Conservation (phyloP, 352 stramenopile genomes). For the Discostella stelligera region DNA sequence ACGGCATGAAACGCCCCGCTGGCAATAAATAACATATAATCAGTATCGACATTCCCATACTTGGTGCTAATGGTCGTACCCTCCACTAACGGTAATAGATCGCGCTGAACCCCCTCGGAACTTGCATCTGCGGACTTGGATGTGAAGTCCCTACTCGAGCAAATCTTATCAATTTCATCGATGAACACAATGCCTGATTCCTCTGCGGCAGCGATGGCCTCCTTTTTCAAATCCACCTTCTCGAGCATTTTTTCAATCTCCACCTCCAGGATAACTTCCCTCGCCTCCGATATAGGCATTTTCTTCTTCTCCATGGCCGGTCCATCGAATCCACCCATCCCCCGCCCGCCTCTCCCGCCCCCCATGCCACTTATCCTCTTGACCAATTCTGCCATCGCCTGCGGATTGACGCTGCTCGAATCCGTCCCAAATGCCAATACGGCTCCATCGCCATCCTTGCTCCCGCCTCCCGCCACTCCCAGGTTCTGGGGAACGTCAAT, state of each 20-base stretch:
- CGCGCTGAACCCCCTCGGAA: constrained; percentile 97
- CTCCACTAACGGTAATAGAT: constrained; percentile 98
- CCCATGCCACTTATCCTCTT: constrained; percentile 61
- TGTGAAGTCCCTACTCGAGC: constrained; percentile 90
- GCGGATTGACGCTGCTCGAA: constrained; percentile 56
- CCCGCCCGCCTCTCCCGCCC: constrained; percentile 1
- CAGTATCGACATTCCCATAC: constrained; percentile 98
- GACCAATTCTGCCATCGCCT: constrained; percentile 68
- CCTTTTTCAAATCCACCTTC: constrained; percentile 82
- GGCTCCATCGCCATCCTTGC: constrained; percentile 48
- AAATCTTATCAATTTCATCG: constrained; percentile 99
- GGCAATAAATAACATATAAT: constrained; percentile 99
- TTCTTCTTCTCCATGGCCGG: constrained; percentile 86
- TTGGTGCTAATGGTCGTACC: constrained; percentile 96
- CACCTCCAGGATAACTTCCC: constrained; percentile 92
- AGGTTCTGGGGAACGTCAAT: constrained; percentile 74
- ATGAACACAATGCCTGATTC: constrained; percentile 99
- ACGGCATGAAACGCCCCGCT: constrained; percentile 96
- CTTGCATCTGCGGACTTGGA: constrained; percentile 89
- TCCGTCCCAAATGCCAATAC: constrained; percentile 51
- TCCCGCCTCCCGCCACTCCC: constrained; percentile 24
- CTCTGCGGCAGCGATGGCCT: constrained; percentile 89
- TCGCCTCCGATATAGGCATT: constrained; percentile 92
- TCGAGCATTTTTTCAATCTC: constrained; percentile 91
- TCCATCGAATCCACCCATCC: constrained; percentile 32